A percentile compares a stretch with the other conserved stretches of the same genome.
phyloP scores from a whole-genome alignment of 441 rosid species.

The Populus tomentosa region DNA sequence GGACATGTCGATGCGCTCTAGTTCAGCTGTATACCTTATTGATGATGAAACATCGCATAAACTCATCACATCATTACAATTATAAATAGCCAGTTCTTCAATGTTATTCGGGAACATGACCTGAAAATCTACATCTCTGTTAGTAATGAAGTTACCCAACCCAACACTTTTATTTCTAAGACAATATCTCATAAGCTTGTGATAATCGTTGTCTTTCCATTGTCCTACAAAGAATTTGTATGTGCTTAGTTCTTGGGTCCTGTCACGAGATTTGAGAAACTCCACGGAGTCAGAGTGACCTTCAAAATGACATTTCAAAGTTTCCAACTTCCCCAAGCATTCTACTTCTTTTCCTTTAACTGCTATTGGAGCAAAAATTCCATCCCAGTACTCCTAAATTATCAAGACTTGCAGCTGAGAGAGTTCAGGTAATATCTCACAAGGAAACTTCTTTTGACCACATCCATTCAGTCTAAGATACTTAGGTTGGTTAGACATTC shows the following conservation, averaged over 20 bases:
- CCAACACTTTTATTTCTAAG: too few relatives aligned
- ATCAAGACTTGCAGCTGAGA: not conserved
- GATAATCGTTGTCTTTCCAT: too few relatives aligned
- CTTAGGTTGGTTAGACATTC: not conserved
- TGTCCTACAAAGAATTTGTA: not conserved
- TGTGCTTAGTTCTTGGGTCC: not conserved
- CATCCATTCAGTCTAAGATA: not conserved
- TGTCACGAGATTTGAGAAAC: not conserved
- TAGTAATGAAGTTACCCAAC: too few relatives aligned
- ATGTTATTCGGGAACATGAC: conserved; percentile 14
- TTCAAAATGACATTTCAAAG: conserved; percentile 8
- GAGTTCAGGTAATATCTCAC: conserved; percentile 6
- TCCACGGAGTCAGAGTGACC: conserved; percentile 2
- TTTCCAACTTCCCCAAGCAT: conserved; percentile 20
- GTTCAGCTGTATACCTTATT: conserved; percentile 1
- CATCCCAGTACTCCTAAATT: too few relatives aligned
- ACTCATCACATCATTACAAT: not conserved
- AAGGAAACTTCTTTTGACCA: not conserved
- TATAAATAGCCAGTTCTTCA: not conserved
- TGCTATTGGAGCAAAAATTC: not conserved
- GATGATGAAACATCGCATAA: not conserved
- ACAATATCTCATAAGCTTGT: too few relatives aligned
- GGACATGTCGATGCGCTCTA: not conserved
- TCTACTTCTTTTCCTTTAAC: conserved; percentile 6
- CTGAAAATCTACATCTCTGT: too few relatives aligned